Conservation (phyloP, 2,329 filamentous ascomycete genomes). For the Aspergillus sp. region DNA sequence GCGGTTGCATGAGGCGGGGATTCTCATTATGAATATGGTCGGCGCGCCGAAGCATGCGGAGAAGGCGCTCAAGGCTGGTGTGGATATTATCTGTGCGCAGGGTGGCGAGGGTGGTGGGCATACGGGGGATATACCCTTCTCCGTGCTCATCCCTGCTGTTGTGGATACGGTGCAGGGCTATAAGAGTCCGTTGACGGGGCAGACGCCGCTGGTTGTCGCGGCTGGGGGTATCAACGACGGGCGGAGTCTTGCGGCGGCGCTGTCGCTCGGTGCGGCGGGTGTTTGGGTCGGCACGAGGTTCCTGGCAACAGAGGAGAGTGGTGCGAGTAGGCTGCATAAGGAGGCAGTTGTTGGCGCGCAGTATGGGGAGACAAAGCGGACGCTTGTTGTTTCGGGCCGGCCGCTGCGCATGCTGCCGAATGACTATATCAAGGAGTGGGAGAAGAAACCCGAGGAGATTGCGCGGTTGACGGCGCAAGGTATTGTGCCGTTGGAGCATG, state of each 20-base stretch:
- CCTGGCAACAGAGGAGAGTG: constrained; percentile 80
- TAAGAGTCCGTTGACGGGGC: constrained; percentile 70
- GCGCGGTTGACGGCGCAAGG: constrained; percentile 75
- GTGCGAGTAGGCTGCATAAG: constrained; percentile 82
- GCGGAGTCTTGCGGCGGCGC: constrained; percentile 73
- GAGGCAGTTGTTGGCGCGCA: constrained; percentile 77
- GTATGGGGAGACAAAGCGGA: constrained; percentile 80
- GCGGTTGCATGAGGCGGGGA: constrained; percentile 75
- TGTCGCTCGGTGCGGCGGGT: constrained; percentile 86
- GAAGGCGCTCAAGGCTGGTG: constrained; percentile 83
- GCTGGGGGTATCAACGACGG: constrained; percentile 88
- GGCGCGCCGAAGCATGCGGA: constrained; percentile 88
- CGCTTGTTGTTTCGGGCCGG: constrained; percentile 79
- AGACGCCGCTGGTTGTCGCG: constrained; percentile 78
- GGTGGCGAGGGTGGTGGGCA: constrained; percentile 93
- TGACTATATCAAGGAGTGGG: constrained; percentile 82
- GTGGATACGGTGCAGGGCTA: constrained; percentile 80
- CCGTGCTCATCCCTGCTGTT: constrained; percentile 84
- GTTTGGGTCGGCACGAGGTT: constrained; percentile 97
- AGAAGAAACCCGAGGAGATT: constrained; percentile 74
- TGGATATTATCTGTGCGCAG: constrained; percentile 90
- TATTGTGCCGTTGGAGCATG: constrained; percentile 78
- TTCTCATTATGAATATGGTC: constrained; percentile 97
- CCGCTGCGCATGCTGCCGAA: constrained; percentile 82
- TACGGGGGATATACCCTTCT: constrained; percentile 83